Percentiles rank a stretch among this genome's conserved stretches.
These are phyloP conservation scores for Nicotiana knightiana DNA, from an alignment of 257 asterid genomes.

Conservation along the genomic window DNA sequence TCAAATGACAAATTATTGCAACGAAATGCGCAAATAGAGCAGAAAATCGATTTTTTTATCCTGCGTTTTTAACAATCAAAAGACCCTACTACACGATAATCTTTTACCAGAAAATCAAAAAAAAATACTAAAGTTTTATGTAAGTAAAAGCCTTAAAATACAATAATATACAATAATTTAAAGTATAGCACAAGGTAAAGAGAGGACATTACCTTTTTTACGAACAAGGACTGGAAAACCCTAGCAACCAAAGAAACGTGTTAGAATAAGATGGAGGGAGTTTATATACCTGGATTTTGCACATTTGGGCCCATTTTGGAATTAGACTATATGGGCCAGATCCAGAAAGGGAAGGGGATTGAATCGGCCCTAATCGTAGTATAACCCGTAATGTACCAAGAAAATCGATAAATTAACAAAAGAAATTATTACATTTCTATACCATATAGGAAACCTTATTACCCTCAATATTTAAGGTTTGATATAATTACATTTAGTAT, in stretches of 20 bases:
- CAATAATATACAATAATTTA: neutral
- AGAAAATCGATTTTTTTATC: neutral
- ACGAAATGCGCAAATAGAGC: neutral
- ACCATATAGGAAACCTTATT: too few relatives aligned
- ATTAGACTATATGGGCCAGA: too few relatives aligned
- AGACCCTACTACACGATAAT: neutral
- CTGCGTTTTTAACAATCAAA: neutral
- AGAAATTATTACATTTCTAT: too few relatives aligned
- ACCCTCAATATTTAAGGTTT: too few relatives aligned
- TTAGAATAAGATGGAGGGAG: neutral
- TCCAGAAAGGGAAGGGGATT: too few relatives aligned
- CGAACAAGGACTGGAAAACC: neutral
- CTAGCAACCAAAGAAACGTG: neutral
- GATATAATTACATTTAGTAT: too few relatives aligned
- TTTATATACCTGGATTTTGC: neutral
- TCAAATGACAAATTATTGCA: neutral
- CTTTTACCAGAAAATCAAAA: neutral
- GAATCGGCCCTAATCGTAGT: too few relatives aligned
- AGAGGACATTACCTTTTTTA: neutral
- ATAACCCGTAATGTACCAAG: too few relatives aligned
- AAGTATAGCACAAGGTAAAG: neutral
- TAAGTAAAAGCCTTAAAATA: neutral
- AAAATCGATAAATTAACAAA: too few relatives aligned
- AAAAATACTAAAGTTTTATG: neutral
- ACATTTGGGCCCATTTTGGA: neutral